Base-by-base conservation (phyloP, 495 filamentous ascomycete species). In the Lentithecium fluviatile region DNA sequence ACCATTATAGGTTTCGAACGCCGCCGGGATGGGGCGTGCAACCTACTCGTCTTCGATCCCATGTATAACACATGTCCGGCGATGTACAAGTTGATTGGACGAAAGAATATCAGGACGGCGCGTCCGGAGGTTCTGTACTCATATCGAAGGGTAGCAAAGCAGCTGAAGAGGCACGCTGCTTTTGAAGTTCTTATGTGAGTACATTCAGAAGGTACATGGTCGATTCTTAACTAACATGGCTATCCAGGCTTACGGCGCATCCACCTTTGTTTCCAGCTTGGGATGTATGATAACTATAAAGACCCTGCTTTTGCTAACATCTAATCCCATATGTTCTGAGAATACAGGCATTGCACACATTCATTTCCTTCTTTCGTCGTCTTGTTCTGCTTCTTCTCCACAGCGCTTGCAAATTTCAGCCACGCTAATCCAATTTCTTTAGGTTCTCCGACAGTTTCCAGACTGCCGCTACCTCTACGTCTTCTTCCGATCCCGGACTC, bases 1-100 rank as follows among this genome's bases (percentile, higher is more conserved):
- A 97, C 92, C 1, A 91, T 97, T 42, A 78, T 98, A 52, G 94
- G 94, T 0, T 80, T 96, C 37, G 92, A 97, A 69, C 78, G 80
- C 24, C 80, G 79, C 8, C 77, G 71, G 32, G 80, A 86, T 58
- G 91, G 90, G 29, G 73, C 74, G 29, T 79, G 81, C 49, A 87
- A 89, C 62, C 73, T 98, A 8, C 74, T 98, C 2, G 87, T 96
- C 19, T 96, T 96, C 66, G 94, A 97, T 72, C 91, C 94, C 0
- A 88, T 88, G 76, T 93, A 89, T 70, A 83, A 84, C 48, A 87
- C 91, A 34, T 81, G 88, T 0, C 74, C 79, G 1, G 80, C 74
- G 6, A 81, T 96, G 59, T 77, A 75, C 20, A 79, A 79, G 29
- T 69, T 88, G 17, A 74, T 85, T 52, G 83, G 74, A 25, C 57